Base-by-base conservation (phyloP, 129 eudicot genomes). In the carrot (Daucus carota) region DNA sequence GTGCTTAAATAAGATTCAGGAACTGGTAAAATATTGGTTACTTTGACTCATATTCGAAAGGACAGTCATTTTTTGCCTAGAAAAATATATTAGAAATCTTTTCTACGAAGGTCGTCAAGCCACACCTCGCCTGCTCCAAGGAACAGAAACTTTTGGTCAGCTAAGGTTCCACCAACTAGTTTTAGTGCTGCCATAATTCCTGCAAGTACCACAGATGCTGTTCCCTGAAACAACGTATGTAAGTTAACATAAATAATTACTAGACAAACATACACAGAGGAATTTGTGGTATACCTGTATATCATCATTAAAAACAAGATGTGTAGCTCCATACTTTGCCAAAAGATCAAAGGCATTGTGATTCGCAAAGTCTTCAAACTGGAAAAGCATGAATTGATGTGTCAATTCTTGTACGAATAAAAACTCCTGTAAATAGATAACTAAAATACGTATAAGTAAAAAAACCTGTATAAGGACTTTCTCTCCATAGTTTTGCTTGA, bases 71-170 rank as follows among this genome's bases (percentile, higher is more conserved):
- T 40, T 66, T 70, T 8, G 16, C 8, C 18, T 11, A 62, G 26
- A 26, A 28, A 26, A 29, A 12, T 26, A 14, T 26, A 28, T 14
- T 29, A 63, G 11, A 15, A 63, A 63, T 63, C 9, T 8, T 48
- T 78, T 52, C 14, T 9, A 48, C 8, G 4, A 14, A n/a, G 28
- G 38, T 41, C 74, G 50, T 54, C 34, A 42, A 14, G 70, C 33
- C 78, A 32, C 24, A 93, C 98, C 98, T 93, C 98, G 81, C 98
- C 98, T 29, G 98, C 98, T 81, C 98, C 98, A 41, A 93, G 98
- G 80, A 93, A 93, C 18, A 93, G 69, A 80, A 90, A 93, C 29
- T 65, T 88, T 71, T 93, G 98, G 54, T 90, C 96, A 18, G 93
- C 92, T 71, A 93, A 87, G 63, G 86, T 79, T 72, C 96, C 96